Base-by-base conservation (phyloP, 805 yeast species). In the Brettanomyces nanus region DNA sequence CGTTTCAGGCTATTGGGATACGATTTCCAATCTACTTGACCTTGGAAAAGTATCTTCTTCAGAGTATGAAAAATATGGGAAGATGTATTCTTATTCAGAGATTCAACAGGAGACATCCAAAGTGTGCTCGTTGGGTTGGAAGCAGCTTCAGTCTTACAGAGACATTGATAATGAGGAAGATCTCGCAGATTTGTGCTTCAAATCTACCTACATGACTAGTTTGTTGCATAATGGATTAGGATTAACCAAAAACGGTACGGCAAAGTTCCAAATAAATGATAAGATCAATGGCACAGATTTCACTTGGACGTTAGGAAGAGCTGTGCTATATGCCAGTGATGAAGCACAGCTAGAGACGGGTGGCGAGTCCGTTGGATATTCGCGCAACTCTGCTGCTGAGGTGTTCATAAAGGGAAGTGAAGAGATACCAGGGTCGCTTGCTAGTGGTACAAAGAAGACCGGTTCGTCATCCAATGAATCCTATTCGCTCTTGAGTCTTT, bases 281-380 rank as follows among this genome's bases (percentile, higher is more conserved):
- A 71, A 78, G 20, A 72, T 90, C 27, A 71, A 84, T 41, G 95
- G 92, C 1, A 71, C 74, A 2, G 97, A 87, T 45, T 67, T 90
- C 28, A 78, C 96, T 0, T 92, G 98, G 98, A 92, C 97, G 0
- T 56, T 92, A 21, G 98, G 98, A 63, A 69, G 53, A 52, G 86
- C 86, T 2, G 53, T 80, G 7, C 54, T 80, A 18, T 80, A 80
- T 50, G 73, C 81, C 3, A 43, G 75, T 65, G 53, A 84, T 73
- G 58, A 66, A 22, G 23, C 66, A 41, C 59, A 61, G 25, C 66
- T 51, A 11, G 29, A 19, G 29, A 28, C 20, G 25, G 27, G 9
- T 20, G 35, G 13, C 13, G 22, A 18, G 14, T n/a, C 10, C 14
- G 56, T 65, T 5, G 83, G 84, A 0, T 73, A 61, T 41, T 66